These are phyloP conservation scores for Lactarius trivialis DNA, from an alignment of 768 basidiomycete species.

Conservation along the genomic window DNA sequence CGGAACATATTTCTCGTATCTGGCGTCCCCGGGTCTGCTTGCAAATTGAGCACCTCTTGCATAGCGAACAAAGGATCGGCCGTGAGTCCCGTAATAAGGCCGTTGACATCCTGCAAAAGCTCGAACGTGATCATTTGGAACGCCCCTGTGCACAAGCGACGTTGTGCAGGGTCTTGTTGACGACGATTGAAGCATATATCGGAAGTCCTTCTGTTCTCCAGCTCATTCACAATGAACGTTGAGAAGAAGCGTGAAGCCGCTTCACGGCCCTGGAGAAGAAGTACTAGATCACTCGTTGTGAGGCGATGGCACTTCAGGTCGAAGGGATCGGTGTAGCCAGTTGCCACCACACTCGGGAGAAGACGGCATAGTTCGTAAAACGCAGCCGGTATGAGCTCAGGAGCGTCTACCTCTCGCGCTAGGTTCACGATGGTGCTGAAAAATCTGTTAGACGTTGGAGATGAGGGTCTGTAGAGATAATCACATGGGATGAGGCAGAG, in stretches of 20 bases:
- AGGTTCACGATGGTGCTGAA: constrained; percentile 59
- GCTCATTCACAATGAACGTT: constrained; percentile 66
- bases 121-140: constrained; percentile 22
- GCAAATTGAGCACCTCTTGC: constrained; percentile 20
- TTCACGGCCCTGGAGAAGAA: constrained; percentile 62
- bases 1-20: constrained; percentile 14
- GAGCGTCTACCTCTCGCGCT: constrained; percentile 48
- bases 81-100: constrained; percentile 17
- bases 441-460: not conserved
- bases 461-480: constrained; percentile 23
- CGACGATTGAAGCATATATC: constrained; percentile 22
- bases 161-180: constrained; percentile 4
- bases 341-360: constrained; percentile 52
- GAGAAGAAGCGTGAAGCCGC: constrained; percentile 68
- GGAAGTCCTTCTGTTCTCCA: constrained; percentile 57
- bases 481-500: constrained; percentile 64
- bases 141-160: constrained; percentile 18
- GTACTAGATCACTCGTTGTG: constrained; percentile 49
- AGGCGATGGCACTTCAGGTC: constrained; percentile 36
- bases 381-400: constrained; percentile 61
- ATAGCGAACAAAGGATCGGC: constrained; percentile 24
- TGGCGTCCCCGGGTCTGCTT: constrained; percentile 8
- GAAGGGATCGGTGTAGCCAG: constrained; percentile 40
- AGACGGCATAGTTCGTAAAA: constrained; percentile 76
- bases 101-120: constrained; percentile 22